A percentile compares a stretch with the other conserved stretches of the same genome.
These are phyloP conservation scores for Blastobotrys proliferans DNA, from an alignment of 1,139 yeast genomes.

Conservation along the genomic window DNA sequence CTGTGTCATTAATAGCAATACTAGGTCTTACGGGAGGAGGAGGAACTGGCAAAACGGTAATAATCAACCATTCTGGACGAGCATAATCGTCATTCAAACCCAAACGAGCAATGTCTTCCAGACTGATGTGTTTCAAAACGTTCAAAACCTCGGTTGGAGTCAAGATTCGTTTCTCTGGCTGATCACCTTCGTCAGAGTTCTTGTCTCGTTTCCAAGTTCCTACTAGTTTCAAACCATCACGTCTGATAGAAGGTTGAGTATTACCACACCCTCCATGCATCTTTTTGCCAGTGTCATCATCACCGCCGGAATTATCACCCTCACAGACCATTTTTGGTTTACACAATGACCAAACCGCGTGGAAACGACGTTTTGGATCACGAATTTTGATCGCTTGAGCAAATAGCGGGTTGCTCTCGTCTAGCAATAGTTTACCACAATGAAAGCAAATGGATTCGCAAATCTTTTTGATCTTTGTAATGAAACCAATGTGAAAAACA, in stretches of 20 bases:
- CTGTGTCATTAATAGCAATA: conserved; percentile 97
- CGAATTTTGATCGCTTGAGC: conserved; percentile 84
- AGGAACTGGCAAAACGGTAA: conserved; percentile 98
- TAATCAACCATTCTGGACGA: conserved; percentile 97
- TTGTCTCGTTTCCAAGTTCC: conserved; percentile 97
- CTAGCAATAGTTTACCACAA: conserved; percentile 89
- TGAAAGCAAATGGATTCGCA: conserved; percentile 98
- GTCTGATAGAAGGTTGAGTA: conserved; percentile 90
- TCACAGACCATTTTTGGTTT: conserved; percentile 95
- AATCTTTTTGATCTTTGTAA: conserved; percentile 88
- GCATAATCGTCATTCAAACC: conserved; percentile 97
- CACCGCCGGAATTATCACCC: conserved; percentile 73
- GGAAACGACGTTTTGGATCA: conserved; percentile 93
- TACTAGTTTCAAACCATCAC: conserved; percentile 92
- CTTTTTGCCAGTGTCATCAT: conserved; percentile 34
- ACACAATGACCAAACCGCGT: conserved; percentile 92
- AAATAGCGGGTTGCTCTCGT: conserved; percentile 75
- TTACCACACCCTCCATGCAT: conserved; percentile 98
- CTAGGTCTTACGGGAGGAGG: conserved; percentile 99
- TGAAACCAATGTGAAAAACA: conserved; percentile 91
- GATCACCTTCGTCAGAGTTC: conserved; percentile 71
- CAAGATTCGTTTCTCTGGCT: conserved; percentile 86
- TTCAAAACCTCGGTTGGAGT: conserved; percentile 86
- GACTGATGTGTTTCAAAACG: conserved; percentile 85
- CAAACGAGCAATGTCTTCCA: conserved; percentile 73